Percentiles rank a stretch among this genome's conserved stretches.
Conservation (phyloP, 2,329 filamentous ascomycete species). For the Aspergillus brasiliensis region DNA sequence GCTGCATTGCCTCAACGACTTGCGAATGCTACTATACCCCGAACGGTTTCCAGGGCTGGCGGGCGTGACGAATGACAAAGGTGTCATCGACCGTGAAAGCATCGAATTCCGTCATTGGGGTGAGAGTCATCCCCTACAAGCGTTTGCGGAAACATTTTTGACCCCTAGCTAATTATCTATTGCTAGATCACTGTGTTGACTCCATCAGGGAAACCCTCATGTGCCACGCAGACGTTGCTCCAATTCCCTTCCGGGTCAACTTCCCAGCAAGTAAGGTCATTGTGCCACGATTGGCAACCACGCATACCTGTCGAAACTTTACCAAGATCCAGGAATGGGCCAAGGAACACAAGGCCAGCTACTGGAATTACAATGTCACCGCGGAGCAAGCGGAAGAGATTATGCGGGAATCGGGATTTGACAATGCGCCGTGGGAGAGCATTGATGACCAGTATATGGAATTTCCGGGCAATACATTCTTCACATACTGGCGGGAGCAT, state of each 20-base stretch:
- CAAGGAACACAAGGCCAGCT: neutral
- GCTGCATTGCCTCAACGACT: neutral
- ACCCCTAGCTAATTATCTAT: neutral
- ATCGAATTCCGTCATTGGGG: neutral
- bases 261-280: neutral
- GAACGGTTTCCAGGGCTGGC: neutral
- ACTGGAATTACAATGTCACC: neutral
- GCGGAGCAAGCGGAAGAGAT: neutral
- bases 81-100: neutral
- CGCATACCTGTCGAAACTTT: conserved; percentile 1
- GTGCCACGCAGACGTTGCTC: conserved; percentile 1
- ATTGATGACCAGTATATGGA: neutral
- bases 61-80: neutral
- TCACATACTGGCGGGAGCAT: neutral
- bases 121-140: neutral
- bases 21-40: neutral
- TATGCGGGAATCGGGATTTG: neutral
- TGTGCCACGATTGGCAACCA: neutral
- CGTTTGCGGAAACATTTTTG: too few relatives aligned
- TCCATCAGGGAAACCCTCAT: neutral
- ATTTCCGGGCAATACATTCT: neutral
- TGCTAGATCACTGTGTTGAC: neutral
- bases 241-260: neutral
- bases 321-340: conserved; percentile 4
- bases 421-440: neutral